These are phyloP conservation scores for Penicillium expansum DNA, from an alignment of 2,329 filamentous ascomycete species.

Conservation along the genomic window DNA sequence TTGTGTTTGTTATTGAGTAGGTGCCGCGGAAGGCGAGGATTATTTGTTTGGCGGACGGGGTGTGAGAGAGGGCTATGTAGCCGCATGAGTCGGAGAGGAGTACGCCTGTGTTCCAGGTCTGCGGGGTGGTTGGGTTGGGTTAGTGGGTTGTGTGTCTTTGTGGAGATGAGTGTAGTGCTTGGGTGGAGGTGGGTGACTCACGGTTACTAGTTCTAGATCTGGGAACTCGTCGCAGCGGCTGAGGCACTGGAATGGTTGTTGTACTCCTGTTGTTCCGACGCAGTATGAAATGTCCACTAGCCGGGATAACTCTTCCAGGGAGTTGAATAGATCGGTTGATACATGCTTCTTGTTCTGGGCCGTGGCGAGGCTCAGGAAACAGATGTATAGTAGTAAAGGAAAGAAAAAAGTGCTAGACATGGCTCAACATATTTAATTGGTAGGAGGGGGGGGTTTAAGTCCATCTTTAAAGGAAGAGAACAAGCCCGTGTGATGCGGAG, in stretches of 20 bases:
- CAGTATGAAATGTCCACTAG: constrained; percentile 95
- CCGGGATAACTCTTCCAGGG: constrained; percentile 83
- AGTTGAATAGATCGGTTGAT: constrained; percentile 66
- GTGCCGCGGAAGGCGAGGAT: constrained; percentile 90
- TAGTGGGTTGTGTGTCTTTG: neutral
- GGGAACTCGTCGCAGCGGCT: constrained; percentile 84
- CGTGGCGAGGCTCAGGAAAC: neutral
- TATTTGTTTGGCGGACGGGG: constrained; percentile 59
- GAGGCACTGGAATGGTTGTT: constrained; percentile 77
- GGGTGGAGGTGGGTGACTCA: constrained; percentile 25
- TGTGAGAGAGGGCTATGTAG: constrained; percentile 84
- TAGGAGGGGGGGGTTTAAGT: neutral
- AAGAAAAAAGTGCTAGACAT: constrained; percentile 1
- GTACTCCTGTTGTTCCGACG: constrained; percentile 78
- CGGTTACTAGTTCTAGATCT: constrained; percentile 69
- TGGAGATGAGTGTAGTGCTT: neutral
- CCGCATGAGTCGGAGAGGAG: constrained; percentile 88
- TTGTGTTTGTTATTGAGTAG: constrained; percentile 87
- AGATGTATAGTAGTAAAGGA: neutral
- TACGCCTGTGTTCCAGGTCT: constrained; percentile 86
- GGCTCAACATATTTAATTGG: neutral
- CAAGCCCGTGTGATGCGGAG: constrained; percentile 1
- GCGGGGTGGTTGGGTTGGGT: neutral
- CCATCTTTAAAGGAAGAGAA: neutral
- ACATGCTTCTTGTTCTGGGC: constrained; percentile 36